phyloP scores from a whole-genome alignment of 192 early-diverging fungal genomes.

The Gonapodya prolifera region DNA sequence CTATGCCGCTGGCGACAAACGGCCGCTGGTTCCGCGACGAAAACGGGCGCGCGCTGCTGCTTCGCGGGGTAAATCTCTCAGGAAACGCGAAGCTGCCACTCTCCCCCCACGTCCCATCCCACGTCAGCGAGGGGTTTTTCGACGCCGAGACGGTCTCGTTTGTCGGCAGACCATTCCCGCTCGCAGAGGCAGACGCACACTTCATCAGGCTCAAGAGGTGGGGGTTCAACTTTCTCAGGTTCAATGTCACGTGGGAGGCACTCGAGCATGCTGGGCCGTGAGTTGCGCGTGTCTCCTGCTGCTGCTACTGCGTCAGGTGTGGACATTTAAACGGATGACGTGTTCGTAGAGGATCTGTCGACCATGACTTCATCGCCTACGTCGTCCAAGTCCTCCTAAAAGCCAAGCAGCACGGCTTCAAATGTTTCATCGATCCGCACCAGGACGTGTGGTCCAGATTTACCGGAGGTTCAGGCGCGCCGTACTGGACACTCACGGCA shows the following conservation, averaged over 20 bases:
- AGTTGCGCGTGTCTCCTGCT: too few relatives aligned
- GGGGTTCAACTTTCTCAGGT: constrained; percentile 58
- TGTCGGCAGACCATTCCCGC: constrained; percentile 61
- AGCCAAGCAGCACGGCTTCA: constrained; percentile 61
- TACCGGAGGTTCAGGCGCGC: constrained; percentile 72
- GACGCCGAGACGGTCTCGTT: constrained; percentile 20
- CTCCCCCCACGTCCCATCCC: not conserved
- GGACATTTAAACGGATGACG: too few relatives aligned
- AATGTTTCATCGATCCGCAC: constrained; percentile 80
- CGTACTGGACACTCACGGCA: constrained; percentile 76
- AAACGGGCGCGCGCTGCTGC: constrained; percentile 26
- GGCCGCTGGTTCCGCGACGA: constrained; percentile 35
- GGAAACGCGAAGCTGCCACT: constrained; percentile 37
- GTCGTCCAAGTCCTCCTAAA: constrained; percentile 46
- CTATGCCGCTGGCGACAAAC: not conserved
- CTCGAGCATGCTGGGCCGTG: constrained; percentile 72
- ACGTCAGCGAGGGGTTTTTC: not conserved
- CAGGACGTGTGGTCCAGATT: constrained; percentile 72
- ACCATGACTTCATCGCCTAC: constrained; percentile 52
- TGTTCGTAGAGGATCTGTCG: not conserved
- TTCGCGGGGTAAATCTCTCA: constrained; percentile 40
- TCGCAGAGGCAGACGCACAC: constrained; percentile 62
- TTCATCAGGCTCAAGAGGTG: constrained; percentile 56
- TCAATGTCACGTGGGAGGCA: constrained; percentile 54
- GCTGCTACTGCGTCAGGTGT: too few relatives aligned